Evolutionary conservation across 306 rosid species (phyloP), one percentile per base, ranked within the genome.

Genomic region (Adenanthera pavonina): DNA sequence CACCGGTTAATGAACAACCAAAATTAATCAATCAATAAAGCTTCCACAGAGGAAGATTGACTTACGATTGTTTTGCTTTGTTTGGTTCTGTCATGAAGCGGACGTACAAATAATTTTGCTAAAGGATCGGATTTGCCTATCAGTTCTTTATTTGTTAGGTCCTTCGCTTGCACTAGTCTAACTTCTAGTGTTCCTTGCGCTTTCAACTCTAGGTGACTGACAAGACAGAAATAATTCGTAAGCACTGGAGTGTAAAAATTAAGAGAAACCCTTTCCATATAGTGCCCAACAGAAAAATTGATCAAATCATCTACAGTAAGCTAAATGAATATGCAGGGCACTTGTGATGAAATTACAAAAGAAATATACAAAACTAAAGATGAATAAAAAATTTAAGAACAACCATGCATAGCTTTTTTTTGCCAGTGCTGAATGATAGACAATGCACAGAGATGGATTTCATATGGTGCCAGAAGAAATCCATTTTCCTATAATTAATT

Each of bases 51-150:
- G 59, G 47, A 62, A 78, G 41, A 76, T 67, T 81, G 53, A 47
- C 97, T 88, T 90, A 93, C 99, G 35, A 93, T 90, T 67, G 83
- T 83, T 89, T 90, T 92, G 77, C 98, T 95, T 83, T 90, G 89
- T 87, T 89, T 87, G 78, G 82, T 93, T 84, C 79, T 88, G 81
- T 86, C 90, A 33, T 89, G 95, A 53, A 95, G 86, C 7, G 99
- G 99, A 44, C 99, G 98, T 53, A 95, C 82, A 85, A 91, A 95
- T 43, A 93, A 12, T 48, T 53, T 81, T 66, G 96, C 96, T 81
- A 41, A 95, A 84, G 99, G 98, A 88, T 95, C 99, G 2, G 99
- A 95, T 86, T 93, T 95, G 67, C 99, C 98, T 46, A 95, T 64
- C 6, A 95, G 0, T 86, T 95, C 99, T 87, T 87, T 95, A 72